A percentile compares a stretch with the other conserved stretches of the same genome.
Conservation (phyloP, 306 rosid genomes). For the Cucumis cinereus region DNA sequence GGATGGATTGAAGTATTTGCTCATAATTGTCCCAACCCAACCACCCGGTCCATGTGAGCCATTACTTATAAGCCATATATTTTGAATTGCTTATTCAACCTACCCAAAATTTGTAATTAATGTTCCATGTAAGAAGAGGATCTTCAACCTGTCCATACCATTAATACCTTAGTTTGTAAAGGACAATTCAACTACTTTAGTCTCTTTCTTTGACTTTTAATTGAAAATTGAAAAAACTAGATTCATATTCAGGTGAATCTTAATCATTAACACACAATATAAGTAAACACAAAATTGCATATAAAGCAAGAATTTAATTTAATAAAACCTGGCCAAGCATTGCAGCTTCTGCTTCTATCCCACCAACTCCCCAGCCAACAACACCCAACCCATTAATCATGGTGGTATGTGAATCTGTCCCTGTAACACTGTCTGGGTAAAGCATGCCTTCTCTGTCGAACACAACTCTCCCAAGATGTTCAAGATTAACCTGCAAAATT, state of each 20-base stretch:
- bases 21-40: not conserved
- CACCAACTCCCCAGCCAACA: conserved; percentile 99
- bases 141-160: not conserved
- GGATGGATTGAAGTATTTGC: not conserved
- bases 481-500: conserved; percentile 65
- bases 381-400: conserved; percentile 96
- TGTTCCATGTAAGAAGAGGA: not conserved
- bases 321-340: conserved; percentile 86
- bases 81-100: not conserved
- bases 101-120: not conserved
- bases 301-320: not conserved
- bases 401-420: conserved; percentile 88
- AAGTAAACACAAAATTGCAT: not conserved
- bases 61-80: not conserved
- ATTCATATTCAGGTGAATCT: not conserved
- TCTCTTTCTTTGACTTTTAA: not conserved
- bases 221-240: not conserved
- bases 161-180: not conserved
- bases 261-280: not conserved
- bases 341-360: conserved; percentile 94
- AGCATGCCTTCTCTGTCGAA: conserved; percentile 65
- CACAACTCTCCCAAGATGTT: conserved; percentile 90
- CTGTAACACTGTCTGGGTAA: conserved; percentile 86
- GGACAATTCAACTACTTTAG: not conserved
- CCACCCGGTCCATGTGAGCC: not conserved